Evolutionary conservation across 2,329 filamentous ascomycete genomes (phyloP), one percentile per base, ranked within the genome.

Genomic region (Apiospora arundinis): DNA sequence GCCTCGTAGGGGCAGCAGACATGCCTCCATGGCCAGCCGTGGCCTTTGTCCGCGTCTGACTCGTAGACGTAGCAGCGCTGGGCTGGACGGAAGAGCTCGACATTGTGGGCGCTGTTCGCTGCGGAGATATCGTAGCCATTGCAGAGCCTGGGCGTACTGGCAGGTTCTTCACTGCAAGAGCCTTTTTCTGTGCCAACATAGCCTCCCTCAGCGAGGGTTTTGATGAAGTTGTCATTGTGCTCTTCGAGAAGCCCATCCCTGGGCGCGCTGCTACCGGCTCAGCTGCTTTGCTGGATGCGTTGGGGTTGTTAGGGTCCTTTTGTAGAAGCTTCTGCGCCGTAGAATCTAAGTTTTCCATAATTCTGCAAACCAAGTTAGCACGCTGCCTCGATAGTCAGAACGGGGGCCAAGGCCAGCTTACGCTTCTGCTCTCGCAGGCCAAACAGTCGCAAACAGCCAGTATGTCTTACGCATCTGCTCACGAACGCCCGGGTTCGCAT

Each of bases 401-500:
- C 3, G 6, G 32, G 48, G 32, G n/a, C n/a, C 2, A 45, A 11
- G 18, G 56, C 56, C 21, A 48, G 86, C 91, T 85, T 85, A 94
- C 88, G 84, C 85, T 77, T 95, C 92, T 49, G 94, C 95, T 78
- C 88, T 91, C 25, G 91, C 87, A 2, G 93, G 92, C 93, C 95
- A 98, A 23, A 94, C 87, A 45, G 85, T 85, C 72, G 91, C 90
- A 80, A 95, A 98, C 0, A 86, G 85, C 96, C 96, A 99, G 81
- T 93, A 99, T 0, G 94, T 93, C 48, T 90, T 88, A 76, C 96
- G 90, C 87, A 93, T 95, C 74, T 90, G 92, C 81, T 97, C 95
- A 77, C 96, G 90, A 65, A 98, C 95, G 42, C 92, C 93, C 9
- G 95, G 95, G 78, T 98, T 97, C 16, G 95, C 87, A 83, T 99